Base-by-base conservation (phyloP, 805 yeast species). In the Candida yuanshanica region DNA sequence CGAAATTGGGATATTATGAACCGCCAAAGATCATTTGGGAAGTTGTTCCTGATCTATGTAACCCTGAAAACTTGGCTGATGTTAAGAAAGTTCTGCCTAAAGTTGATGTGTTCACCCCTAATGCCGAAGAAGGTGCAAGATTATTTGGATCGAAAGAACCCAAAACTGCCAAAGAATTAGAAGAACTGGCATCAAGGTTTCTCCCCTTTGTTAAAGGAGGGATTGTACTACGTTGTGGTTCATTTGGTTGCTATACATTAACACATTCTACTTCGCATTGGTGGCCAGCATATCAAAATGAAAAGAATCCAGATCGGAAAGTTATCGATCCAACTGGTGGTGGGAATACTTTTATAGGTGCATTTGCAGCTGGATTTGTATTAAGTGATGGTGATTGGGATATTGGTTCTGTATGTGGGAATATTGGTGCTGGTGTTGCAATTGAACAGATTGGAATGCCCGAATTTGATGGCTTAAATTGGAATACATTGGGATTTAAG, bases 321-420 rank as follows among this genome's bases (percentile, higher is more conserved):
- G 89, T 89, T 0, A 67, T 84, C 2, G 98, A 90, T 59, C 95
- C 96, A 3, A 90, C 97, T 0, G 98, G 98, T 0, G 96, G 95
- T 14, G 98, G 98, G 0, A 95, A 90, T 55, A 73, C 95, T 0
- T 89, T 83, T 56, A 75, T 87, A 38, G 97, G 96, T 1, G 95
- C 85, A 0, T 74, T 88, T 41, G 74, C 81, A 9, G 64, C 81
- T 2, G 93, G 80, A 0, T 77, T 73, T 48, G 64, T 74, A 1
- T 56, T 79, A 38, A 62, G 77, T 47, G 32, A 62, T 23, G 61
- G 68, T 27, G 66, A 75, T 58, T 68, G 80, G 69, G 54, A 60
- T 1, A 60, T 72, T 9, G 84, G 82, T 0, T 77, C 81, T 6
- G 63, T 81, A 0, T 76, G 76, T 54, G 97, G 89, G 0, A 83